Percentiles rank a stretch among this genome's conserved stretches.
These are phyloP conservation scores for Pseudopithomyces chartarum DNA, from an alignment of 2,329 filamentous ascomycete genomes.

Conservation along the genomic window DNA sequence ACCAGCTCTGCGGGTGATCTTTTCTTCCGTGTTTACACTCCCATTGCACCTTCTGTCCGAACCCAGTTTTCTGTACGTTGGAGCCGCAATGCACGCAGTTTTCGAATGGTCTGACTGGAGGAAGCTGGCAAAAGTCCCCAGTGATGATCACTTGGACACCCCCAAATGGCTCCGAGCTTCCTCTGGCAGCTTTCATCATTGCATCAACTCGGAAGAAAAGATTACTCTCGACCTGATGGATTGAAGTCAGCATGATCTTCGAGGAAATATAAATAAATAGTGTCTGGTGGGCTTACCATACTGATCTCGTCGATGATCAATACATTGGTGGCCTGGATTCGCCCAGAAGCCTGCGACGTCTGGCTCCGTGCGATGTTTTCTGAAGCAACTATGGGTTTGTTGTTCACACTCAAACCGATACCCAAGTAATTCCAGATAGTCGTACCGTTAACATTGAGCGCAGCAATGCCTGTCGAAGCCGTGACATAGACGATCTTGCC, in stretches of 20 bases:
- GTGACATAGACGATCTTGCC: conserved; percentile 56
- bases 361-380: conserved; percentile 37
- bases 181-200: conserved; percentile 50
- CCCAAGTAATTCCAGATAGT: conserved; percentile 64
- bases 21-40: neutral
- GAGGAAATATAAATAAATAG: no score
- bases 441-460: conserved; percentile 60
- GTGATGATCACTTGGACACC: conserved; percentile 62
- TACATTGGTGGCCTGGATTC: conserved; percentile 50
- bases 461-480: conserved; percentile 65
- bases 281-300: conserved; percentile 52
- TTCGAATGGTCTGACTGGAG: conserved; percentile 63
- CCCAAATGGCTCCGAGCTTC: conserved; percentile 41
- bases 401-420: conserved; percentile 56
- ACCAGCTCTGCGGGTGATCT: conserved; percentile 23
- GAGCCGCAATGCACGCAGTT: conserved; percentile 57
- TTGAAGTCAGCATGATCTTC: no score
- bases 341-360: conserved; percentile 41
- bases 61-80: conserved; percentile 18
- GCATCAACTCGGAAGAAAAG: conserved; percentile 57
- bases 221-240: conserved; percentile 52
- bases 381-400: conserved; percentile 46
- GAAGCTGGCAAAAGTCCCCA: conserved; percentile 58
- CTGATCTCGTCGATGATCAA: conserved; percentile 71
- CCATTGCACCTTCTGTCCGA: neutral